Percentiles rank a stretch among this genome's conserved stretches.
These are phyloP conservation scores for Zygoascus flipseniorum DNA, from an alignment of 805 yeast species.

Conservation along the genomic window DNA sequence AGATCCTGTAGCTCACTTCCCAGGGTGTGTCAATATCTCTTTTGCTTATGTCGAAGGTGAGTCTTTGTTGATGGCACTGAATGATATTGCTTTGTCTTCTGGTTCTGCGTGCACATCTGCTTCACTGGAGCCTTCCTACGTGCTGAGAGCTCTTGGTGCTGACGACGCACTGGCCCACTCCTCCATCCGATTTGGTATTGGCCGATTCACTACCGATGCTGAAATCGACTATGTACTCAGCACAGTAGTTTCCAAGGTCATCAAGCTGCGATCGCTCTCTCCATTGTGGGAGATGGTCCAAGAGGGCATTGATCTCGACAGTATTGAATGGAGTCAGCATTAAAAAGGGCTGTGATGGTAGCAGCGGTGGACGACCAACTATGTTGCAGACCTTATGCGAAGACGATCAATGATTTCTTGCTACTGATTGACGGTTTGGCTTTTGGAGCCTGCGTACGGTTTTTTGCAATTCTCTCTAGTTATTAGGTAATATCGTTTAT, in stretches of 20 bases:
- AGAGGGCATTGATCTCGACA: constrained; percentile 89
- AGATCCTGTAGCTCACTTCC: constrained; percentile 59
- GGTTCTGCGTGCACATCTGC: constrained; percentile 99
- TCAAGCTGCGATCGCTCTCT: constrained; percentile 80
- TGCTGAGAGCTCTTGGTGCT: constrained; percentile 91
- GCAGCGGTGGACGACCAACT: too few relatives aligned
- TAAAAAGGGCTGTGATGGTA: constrained; percentile 24
- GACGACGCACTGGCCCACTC: constrained; percentile 98
- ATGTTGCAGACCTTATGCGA: too few relatives aligned
- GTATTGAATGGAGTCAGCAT: constrained; percentile 98
- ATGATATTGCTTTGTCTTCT: constrained; percentile 90
- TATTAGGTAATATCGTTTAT: too few relatives aligned
- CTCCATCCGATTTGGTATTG: constrained; percentile 95
- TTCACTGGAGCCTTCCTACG: constrained; percentile 94
- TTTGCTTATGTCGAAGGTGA: constrained; percentile 98
- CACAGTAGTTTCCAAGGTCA: constrained; percentile 84
- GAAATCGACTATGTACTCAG: constrained; percentile 90
- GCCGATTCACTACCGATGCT: constrained; percentile 93
- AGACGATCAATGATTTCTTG: too few relatives aligned
- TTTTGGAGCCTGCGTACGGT: too few relatives aligned
- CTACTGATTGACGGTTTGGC: too few relatives aligned
- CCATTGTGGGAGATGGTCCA: constrained; percentile 99
- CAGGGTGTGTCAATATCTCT: constrained; percentile 94
- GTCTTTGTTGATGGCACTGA: constrained; percentile 92
- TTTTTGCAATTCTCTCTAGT: too few relatives aligned